Conservation (phyloP, 148 eudicot species). For the Chenopodium berlandieri region DNA sequence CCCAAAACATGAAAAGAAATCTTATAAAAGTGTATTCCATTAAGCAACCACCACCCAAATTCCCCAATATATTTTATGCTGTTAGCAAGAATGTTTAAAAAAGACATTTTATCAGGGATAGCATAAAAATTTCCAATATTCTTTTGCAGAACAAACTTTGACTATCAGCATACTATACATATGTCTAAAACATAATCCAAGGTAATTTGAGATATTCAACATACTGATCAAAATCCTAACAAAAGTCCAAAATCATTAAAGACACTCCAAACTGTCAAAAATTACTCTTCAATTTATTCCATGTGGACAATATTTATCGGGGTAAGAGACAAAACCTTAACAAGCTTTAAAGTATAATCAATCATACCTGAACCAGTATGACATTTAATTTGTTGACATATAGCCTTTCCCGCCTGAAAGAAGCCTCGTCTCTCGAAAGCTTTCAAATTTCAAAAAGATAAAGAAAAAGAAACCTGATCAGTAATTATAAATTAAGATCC, state of each 20-base stretch:
- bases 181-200: neutral
- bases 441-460: conserved; percentile 6
- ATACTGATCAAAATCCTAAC: neutral
- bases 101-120: neutral
- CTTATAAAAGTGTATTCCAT: neutral
- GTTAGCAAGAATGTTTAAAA: neutral
- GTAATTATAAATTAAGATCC: neutral
- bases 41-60: too few relatives aligned
- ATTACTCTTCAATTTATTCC: neutral
- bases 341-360: neutral
- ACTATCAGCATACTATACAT: neutral
- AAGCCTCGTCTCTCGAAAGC: conserved; percentile 89
- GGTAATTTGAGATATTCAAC: neutral
- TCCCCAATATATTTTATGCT: neutral
- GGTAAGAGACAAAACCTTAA: neutral
- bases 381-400: conserved; percentile 93
- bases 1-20: neutral
- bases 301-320: neutral
- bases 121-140: neutral
- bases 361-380: conserved; percentile 83
- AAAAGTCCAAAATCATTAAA: neutral
- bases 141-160: neutral
- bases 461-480: neutral
- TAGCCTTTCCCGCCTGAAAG: conserved; percentile 87
- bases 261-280: neutral